Conservation (phyloP, 495 filamentous ascomycete genomes). For the Daldinia decipiens region DNA sequence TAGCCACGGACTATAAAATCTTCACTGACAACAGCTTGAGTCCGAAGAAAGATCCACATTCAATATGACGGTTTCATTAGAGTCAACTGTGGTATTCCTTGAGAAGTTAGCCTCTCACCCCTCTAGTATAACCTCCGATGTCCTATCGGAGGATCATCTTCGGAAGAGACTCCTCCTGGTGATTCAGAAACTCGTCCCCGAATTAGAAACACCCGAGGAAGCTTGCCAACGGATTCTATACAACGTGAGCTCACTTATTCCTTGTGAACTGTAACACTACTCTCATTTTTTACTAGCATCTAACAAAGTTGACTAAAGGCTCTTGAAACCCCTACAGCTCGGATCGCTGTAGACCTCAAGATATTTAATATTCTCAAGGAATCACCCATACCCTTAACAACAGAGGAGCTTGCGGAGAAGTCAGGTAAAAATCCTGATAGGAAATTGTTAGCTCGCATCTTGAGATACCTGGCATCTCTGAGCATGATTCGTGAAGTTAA, state of each 20-base stretch:
- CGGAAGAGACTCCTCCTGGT: slow-evolving; percentile 32
- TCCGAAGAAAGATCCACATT: neutral
- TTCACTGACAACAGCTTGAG: neutral
- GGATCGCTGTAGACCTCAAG: slow-evolving; percentile 34
- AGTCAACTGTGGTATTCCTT: slow-evolving; percentile 14
- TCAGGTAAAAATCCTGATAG: slow-evolving; percentile 27
- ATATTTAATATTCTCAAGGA: slow-evolving; percentile 30
- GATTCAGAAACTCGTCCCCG: slow-evolving; percentile 18
- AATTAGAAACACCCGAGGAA: slow-evolving; percentile 33
- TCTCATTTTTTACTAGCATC: neutral
- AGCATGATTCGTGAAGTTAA: slow-evolving; percentile 31
- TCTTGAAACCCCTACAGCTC: slow-evolving; percentile 23
- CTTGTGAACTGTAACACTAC: neutral
- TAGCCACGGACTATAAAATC: neutral
- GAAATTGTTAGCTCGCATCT: slow-evolving; percentile 28
- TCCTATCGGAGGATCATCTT: slow-evolving; percentile 23
- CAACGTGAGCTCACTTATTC: slow-evolving; percentile 20
- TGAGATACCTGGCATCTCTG: slow-evolving; percentile 36
- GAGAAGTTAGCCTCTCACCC: slow-evolving; percentile 18
- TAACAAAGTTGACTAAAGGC: slow-evolving; percentile 16
- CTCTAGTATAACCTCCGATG: neutral
- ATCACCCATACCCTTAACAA: slow-evolving; percentile 23
- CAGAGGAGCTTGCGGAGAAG: slow-evolving; percentile 26
- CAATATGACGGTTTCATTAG: slow-evolving; percentile 5
- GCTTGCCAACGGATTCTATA: slow-evolving; percentile 33